Percentiles rank a stretch among this genome's conserved stretches.
Evolutionary conservation across 2,329 filamentous ascomycete species (phyloP).

Genomic region (Incumbomyces lentus): DNA sequence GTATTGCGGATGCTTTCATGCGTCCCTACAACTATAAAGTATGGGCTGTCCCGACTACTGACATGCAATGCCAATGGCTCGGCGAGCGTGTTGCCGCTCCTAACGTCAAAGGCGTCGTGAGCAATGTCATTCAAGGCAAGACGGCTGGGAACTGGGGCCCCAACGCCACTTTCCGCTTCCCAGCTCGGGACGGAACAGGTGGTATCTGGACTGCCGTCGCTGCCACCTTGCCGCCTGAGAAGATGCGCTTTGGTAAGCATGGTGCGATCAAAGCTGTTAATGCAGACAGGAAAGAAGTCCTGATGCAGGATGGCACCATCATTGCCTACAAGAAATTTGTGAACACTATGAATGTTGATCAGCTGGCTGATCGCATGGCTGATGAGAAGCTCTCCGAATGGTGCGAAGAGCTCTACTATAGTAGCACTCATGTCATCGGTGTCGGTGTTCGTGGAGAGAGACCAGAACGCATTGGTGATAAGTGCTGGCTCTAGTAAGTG

Average conservation of each 20-base stretch:
- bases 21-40: conserved; percentile 99
- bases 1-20: conserved; percentile 95
- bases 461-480: conserved; percentile 94
- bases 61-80: conserved; percentile 99
- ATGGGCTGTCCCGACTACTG: conserved; percentile 95
- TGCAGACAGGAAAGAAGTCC: conserved; percentile 72
- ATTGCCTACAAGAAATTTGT: conserved; percentile 87
- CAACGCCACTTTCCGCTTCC: conserved; percentile 97
- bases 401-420: conserved; percentile 91
- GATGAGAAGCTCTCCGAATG: conserved; percentile 73
- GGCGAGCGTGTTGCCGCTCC: conserved; percentile 97
- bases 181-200: conserved; percentile 86
- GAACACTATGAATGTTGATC: conserved; percentile 92
- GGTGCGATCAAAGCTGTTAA: conserved; percentile 80
- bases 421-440: conserved; percentile 92
- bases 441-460: conserved; percentile 85
- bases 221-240: conserved; percentile 75
- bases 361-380: conserved; percentile 74
- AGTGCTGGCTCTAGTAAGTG: conserved; percentile 82
- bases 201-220: conserved; percentile 98
- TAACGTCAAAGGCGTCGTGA: conserved; percentile 84
- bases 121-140: conserved; percentile 93
- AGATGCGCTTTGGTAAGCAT: conserved; percentile 78
- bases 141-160: conserved; percentile 95
- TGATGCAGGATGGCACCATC: conserved; percentile 72